phyloP scores from a whole-genome alignment of 306 rosid genomes.

The Malus sylvestris region DNA sequence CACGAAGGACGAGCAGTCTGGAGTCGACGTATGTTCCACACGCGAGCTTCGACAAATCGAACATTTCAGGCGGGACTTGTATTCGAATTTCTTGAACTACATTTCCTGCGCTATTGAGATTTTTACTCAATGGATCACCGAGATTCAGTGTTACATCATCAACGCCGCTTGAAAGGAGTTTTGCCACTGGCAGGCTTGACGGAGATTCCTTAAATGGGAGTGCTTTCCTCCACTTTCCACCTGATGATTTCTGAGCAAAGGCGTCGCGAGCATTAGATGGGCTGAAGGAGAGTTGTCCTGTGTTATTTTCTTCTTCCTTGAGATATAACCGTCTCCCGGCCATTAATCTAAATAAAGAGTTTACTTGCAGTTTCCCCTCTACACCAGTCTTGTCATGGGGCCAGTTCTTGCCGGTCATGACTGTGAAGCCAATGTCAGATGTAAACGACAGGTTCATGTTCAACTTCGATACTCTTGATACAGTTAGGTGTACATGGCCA shows the following conservation, averaged over 20 bases:
- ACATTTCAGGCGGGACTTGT: conserved; percentile 84
- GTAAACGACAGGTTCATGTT: conserved; percentile 46
- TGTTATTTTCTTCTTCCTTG: conserved; percentile 50
- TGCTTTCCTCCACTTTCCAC: conserved; percentile 73
- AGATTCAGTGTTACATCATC: conserved; percentile 59
- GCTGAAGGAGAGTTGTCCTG: conserved; percentile 34
- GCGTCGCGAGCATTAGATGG: conserved; percentile 39
- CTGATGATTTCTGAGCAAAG: conserved; percentile 51
- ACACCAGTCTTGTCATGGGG: conserved; percentile 78
- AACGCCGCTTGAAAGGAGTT: conserved; percentile 59
- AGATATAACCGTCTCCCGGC: conserved; percentile 70
- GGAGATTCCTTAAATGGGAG: conserved; percentile 84
- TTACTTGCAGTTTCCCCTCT: conserved; percentile 58
- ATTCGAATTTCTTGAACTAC: conserved; percentile 62
- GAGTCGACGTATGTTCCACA: conserved; percentile 95
- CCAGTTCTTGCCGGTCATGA: conserved; percentile 77
- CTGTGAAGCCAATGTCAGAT: conserved; percentile 65
- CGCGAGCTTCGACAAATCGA: conserved; percentile 81
- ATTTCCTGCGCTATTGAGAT: conserved; percentile 42
- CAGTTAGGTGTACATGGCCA: conserved; percentile 61
- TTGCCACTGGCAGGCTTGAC: conserved; percentile 79
- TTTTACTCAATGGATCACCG: conserved; percentile 47
- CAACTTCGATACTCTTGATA: conserved; percentile 43
- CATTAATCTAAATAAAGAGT: conserved; percentile 46
- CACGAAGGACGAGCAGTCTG: conserved; percentile 69